Base-by-base conservation (phyloP, 176 grass and related monocot genomes). In the Bromus sterilis region DNA sequence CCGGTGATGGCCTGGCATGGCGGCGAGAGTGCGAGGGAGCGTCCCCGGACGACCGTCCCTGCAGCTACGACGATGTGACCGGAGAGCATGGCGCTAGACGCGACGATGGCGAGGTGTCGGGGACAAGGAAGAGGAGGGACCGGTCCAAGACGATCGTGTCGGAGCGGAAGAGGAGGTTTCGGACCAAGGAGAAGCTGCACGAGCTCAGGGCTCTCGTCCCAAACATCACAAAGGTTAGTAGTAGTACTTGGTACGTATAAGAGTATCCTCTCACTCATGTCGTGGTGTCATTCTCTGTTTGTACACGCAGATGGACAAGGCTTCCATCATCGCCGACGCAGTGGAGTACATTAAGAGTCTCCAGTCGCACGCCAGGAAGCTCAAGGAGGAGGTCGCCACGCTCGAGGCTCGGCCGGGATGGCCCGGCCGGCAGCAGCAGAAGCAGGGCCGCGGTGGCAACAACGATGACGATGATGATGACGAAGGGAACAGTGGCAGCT, bases 141-240 rank as follows among this genome's bases (percentile, higher is more conserved):
- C 88, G 95, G 20, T 91, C 92, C 6, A 94, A 94, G 92, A 94
- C 95, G 2, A 84, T 93, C 71, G 86, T 98, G 61, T 89, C 95
- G 41, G 95, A 98, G 88, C 86, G 95, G 75, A 93, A 87, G 80
- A 43, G 95, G 36, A 89, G 95, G 75, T 84, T 91, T 82, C 78
- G 90, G 13, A 94, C 94, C 92, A 94, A 94, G 84, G 95, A 98
- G 88, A 94, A 57, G 75, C 95, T 98, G 81, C 94, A 94, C 74
- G 92, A 98, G 81, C 87, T 98, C 9, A 82, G 95, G 10, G 70
- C 95, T 4, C 81, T 98, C 49, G 95, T 98, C 82, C 92, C 95
- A 12, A 98, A 92, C 70, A 98, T 98, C 33, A 94, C 92, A 1
- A 98, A 98, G 91, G 94, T 85, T 7, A 16, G 37, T 16, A 7